Base-by-base conservation (phyloP, 2,329 filamentous ascomycete genomes). In the Fusarium newnesense region DNA sequence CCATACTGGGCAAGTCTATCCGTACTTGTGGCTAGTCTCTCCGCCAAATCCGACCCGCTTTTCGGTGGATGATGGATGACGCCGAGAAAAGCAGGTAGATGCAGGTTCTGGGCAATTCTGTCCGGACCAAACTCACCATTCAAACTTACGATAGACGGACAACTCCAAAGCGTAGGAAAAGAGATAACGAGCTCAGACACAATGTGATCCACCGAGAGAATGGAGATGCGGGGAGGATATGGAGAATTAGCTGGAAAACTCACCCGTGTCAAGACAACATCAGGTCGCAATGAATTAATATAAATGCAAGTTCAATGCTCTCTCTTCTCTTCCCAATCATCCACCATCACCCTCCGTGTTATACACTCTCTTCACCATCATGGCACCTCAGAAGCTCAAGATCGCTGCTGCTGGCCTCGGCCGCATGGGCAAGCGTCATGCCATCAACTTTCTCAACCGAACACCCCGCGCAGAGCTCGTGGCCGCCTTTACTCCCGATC, bases 381-480 rank as follows among this genome's bases (percentile, higher is more conserved):
- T 75, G 72, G 52, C 72, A 30, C 72, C 74, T 40, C 65, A 65
- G n/a, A 80, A 79, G 63, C 78, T 86, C 68, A 80, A 83, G 69
- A 80, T 88, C 60, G 86, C 81, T 50, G 84, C 83, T 39, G 84
- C 85, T 36, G 86, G 87, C 60, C 84, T 88, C 34, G 86, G 86
- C 44, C 85, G 86, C 59, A 88, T 88, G 84, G 86, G 86, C 50
- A 83, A 84, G 63, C 83, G 85, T 21, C 86, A 88, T 78, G 86
- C 85, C 46, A 77, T 85, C 53, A 87, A 86, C 69, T 83, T 87
- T 49, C 78, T 87, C 42, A 79, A 85, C 68, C 79, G 81, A 8
- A 84, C 84, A 8, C 84, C 85, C 7, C 83, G 84, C 21, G 85
- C 86, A 15, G 78, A 86, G 60, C 81, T 89, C 18, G 84, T 88